A percentile compares a stretch with the other conserved stretches of the same genome.
phyloP scores from a whole-genome alignment of 2,329 filamentous ascomycete genomes.

The Rhytidhysteron rufulum region DNA sequence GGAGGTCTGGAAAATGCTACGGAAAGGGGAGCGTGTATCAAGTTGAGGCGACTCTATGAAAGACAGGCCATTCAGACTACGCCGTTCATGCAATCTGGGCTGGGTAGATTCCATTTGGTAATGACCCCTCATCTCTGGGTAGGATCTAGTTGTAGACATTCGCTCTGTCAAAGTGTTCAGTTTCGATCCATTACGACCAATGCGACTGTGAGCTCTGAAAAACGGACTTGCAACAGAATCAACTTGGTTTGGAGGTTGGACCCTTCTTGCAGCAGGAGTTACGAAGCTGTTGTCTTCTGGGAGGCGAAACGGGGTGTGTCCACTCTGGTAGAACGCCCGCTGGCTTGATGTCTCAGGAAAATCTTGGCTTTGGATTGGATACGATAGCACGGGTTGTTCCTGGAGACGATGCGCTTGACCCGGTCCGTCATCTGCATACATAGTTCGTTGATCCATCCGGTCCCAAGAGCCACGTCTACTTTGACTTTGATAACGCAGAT shows the following conservation, averaged over 20 bases:
- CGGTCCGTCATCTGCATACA: too few relatives aligned
- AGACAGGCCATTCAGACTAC: conserved; percentile 31
- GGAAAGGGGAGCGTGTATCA: conserved; percentile 3
- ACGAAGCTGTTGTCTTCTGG: neutral
- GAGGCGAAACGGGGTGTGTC: neutral
- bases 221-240: conserved; percentile 39
- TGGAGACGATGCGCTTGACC: conserved; percentile 3
- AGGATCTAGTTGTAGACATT: conserved; percentile 21
- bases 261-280: conserved; percentile 11
- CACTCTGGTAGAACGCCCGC: neutral
- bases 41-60: conserved; percentile 29
- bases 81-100: conserved; percentile 18
- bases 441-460: too few relatives aligned
- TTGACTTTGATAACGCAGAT: too few relatives aligned
- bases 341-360: neutral
- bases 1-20: conserved; percentile 1
- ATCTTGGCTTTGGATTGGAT: neutral
- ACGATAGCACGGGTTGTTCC: neutral
- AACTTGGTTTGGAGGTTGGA: neutral
- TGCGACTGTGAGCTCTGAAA: conserved; percentile 23
- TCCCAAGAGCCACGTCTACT: too few relatives aligned
- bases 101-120: conserved; percentile 6
- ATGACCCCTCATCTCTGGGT: conserved; percentile 22
- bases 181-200: conserved; percentile 10
- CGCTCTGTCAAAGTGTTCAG: conserved; percentile 20